Evolutionary conservation across 106 monocot species (phyloP).

Genomic region (Dioscorea zingiberensis): DNA sequence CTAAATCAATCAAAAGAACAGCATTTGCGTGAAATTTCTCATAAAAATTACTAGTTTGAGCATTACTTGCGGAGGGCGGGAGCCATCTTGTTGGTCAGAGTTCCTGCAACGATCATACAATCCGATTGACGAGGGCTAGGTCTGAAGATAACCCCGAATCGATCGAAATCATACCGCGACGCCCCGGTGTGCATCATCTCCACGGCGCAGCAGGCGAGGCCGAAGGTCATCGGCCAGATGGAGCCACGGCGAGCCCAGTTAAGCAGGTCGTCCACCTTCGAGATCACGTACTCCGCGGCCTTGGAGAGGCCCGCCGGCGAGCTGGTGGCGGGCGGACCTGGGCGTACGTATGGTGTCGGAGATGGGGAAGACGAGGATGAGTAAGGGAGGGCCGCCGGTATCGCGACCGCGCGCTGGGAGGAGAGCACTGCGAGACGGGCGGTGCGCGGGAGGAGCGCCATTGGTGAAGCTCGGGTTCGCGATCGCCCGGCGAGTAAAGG

Average conservation of each 20-base stretch:
- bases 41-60: background rate
- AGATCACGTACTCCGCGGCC: conserved; percentile 92
- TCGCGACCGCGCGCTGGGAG: conserved; percentile 17
- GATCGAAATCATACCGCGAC: conserved; percentile 85
- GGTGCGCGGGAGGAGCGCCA: conserved; percentile 77
- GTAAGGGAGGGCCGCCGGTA: conserved; percentile 17
- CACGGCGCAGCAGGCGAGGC: conserved; percentile 95
- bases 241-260: conserved; percentile 95
- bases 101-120: conserved; percentile 99
- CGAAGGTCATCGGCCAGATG: conserved; percentile 94
- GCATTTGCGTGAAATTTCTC: no score
- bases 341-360: conserved; percentile 36
- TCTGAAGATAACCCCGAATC: conserved; percentile 94
- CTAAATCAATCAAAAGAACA: no score
- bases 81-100: conserved; percentile 90
- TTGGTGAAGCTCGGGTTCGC: conserved; percentile 12
- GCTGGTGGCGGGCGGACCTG: conserved; percentile 34
- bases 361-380: conserved; percentile 25
- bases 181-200: conserved; percentile 99
- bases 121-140: conserved; percentile 97
- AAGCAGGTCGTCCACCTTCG: conserved; percentile 94
- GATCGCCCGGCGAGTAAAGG: no score
- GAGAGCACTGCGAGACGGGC: conserved; percentile 56
- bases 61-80: conserved; percentile 88
- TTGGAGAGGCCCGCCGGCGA: conserved; percentile 59